Percentiles rank a stretch among this genome's conserved stretches.
Evolutionary conservation across 805 yeast genomes (phyloP).

Genomic region (Sugiyamaella americana): DNA sequence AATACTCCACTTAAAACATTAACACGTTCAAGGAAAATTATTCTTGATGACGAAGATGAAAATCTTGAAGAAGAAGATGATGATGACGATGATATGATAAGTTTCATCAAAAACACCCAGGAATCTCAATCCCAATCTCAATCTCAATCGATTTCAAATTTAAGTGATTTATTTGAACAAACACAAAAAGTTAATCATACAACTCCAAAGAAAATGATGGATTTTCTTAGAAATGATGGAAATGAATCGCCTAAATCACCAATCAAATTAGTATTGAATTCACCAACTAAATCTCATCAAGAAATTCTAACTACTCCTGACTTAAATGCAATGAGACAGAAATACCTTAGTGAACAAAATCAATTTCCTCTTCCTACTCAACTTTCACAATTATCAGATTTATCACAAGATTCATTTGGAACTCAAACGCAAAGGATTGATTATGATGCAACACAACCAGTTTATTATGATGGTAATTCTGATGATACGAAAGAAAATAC

Average conservation of each 20-base stretch:
- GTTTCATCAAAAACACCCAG: constrained; percentile 1
- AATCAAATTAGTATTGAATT: not conserved
- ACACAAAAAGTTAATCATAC: constrained; percentile 8
- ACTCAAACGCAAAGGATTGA: not conserved
- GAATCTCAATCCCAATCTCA: not conserved
- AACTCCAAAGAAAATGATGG: constrained; percentile 3
- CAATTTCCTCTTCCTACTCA: constrained; percentile 4
- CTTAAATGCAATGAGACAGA: not conserved
- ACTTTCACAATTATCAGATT: constrained; percentile 11
- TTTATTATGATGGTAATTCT: not conserved
- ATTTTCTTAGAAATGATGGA: constrained; percentile 4
- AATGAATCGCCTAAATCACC: not conserved
- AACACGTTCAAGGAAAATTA: constrained; percentile 1
- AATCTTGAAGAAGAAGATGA: too few species aligned
- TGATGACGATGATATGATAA: constrained; percentile 1
- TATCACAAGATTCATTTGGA: constrained; percentile 2
- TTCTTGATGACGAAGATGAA: constrained; percentile 6
- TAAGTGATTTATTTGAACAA: constrained; percentile 7
- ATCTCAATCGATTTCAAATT: not conserved
- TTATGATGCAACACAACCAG: not conserved
- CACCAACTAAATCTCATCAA: not conserved
- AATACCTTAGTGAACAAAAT: constrained; percentile 5
- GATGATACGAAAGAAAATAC: too few species aligned
- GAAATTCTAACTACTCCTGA: not conserved
- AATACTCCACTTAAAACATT: not conserved